These are phyloP conservation scores for Auxenochlorella protothecoides DNA, from an alignment of 139 green algal genomes.

Conservation along the genomic window DNA sequence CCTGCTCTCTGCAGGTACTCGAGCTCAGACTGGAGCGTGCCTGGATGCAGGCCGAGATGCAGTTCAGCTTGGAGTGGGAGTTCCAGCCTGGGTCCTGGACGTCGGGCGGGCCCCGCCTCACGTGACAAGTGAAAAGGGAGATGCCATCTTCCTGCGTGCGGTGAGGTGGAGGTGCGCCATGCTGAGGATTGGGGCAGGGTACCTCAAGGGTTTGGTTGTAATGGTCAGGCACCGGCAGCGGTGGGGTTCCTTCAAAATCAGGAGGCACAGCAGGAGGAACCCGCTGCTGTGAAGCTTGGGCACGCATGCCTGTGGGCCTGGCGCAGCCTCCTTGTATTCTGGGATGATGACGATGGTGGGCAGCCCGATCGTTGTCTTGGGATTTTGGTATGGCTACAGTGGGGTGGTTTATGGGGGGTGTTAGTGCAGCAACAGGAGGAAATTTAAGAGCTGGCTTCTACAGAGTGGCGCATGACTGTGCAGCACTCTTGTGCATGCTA, in stretches of 20 bases:
- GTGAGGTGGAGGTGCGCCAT: not conserved
- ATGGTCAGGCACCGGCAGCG: no score
- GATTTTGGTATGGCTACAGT: constrained; percentile 58
- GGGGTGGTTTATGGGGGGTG: no score
- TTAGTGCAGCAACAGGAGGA: no score
- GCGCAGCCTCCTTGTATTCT: constrained; percentile 46
- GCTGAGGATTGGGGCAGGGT: no score
- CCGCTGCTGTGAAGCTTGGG: not conserved
- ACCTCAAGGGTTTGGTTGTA: no score
- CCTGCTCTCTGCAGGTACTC: no score
- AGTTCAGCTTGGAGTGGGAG: constrained; percentile 69
- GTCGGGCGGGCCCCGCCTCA: constrained; percentile 47
- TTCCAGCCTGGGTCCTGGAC: constrained; percentile 44
- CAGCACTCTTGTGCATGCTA: no score
- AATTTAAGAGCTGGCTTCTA: no score
- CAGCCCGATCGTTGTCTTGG: constrained; percentile 50
- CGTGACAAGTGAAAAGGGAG: constrained; percentile 49
- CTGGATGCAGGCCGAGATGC: constrained; percentile 71
- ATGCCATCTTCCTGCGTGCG: constrained; percentile 39
- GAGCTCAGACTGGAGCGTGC: constrained; percentile 4
- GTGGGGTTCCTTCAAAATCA: not conserved
- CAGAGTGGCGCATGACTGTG: no score
- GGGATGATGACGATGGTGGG: constrained; percentile 64
- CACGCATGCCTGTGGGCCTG: constrained; percentile 10
- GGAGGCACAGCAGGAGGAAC: not conserved